Evolutionary conservation across 495 filamentous ascomycete species (phyloP).

Genomic region (Bombardia bombarda): DNA sequence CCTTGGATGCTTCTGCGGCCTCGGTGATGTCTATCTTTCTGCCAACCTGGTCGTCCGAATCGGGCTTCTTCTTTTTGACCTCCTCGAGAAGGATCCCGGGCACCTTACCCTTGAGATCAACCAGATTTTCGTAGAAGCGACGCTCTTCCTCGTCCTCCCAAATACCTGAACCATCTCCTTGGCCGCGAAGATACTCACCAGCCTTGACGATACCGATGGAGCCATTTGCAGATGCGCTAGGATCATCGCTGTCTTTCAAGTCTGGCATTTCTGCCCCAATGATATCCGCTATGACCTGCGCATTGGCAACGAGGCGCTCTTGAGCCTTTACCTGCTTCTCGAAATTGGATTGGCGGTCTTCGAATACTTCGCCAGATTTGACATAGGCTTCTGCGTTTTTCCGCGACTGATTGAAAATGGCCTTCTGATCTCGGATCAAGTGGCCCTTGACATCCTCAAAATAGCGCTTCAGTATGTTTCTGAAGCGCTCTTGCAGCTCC

Average conservation of each 20-base stretch:
- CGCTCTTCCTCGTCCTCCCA: constrained; percentile 99
- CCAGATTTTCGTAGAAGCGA: constrained; percentile 93
- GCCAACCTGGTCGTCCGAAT: constrained; percentile 55
- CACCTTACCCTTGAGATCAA: constrained; percentile 92
- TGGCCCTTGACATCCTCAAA: constrained; percentile 90
- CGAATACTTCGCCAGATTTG: constrained; percentile 96
- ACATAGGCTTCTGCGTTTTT: constrained; percentile 98
- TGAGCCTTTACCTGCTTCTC: constrained; percentile 88
- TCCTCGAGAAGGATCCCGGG: constrained; percentile 90
- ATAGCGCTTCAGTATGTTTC: constrained; percentile 79
- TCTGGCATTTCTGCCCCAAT: constrained; percentile 94
- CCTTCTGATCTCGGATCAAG: constrained; percentile 82
- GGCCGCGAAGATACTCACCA: constrained; percentile 83
- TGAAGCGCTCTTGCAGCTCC: constrained; percentile 80
- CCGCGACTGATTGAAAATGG: constrained; percentile 69
- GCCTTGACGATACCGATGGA: constrained; percentile 90
- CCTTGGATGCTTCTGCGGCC: constrained; percentile 45
- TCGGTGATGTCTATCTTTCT: constrained; percentile 45
- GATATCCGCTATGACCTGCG: constrained; percentile 81
- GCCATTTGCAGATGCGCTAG: constrained; percentile 53
- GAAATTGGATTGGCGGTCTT: constrained; percentile 92
- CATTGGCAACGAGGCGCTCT: constrained; percentile 84
- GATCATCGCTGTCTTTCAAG: constrained; percentile 70
- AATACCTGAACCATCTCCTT: constrained; percentile 88
- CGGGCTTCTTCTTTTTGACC: constrained; percentile 86